phyloP scores from a whole-genome alignment of 176 grass and related monocot species.

The Bothriochloa decipiens region DNA sequence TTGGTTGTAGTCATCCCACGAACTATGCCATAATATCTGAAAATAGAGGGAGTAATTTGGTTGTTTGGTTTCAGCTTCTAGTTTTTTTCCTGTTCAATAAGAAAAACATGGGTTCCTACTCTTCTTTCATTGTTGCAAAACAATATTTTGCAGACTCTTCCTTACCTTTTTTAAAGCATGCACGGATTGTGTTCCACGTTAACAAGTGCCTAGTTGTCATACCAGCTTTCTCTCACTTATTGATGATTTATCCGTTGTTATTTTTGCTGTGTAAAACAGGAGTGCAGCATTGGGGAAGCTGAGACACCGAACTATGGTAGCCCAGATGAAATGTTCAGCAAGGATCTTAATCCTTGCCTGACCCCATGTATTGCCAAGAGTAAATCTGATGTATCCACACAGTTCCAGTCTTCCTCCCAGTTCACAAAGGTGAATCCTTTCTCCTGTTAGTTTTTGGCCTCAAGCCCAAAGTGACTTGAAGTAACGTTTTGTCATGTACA shows the following conservation, averaged over 20 bases:
- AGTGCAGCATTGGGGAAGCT: constrained; percentile 61
- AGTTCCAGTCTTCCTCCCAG: constrained; percentile 30
- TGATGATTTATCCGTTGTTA: not conserved
- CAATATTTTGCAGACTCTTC: not conserved
- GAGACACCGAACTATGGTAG: constrained; percentile 68
- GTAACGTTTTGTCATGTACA: not conserved
- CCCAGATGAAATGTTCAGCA: constrained; percentile 89
- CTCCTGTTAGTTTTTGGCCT: not conserved
- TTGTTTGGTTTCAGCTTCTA: not conserved
- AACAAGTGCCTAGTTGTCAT: not conserved
- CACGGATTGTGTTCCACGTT: not conserved
- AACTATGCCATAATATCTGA: too few species aligned
- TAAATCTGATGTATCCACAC: constrained; percentile 60
- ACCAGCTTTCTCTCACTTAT: not conserved
- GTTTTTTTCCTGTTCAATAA: not conserved
- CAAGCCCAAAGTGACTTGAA: not conserved
- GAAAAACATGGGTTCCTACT: not conserved
- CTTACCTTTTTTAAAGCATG: not conserved
- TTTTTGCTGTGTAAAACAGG: constrained; percentile 51
- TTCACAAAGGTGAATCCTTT: not conserved
- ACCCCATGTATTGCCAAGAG: constrained; percentile 81
- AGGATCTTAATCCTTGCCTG: constrained; percentile 95
- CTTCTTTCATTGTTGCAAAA: not conserved
- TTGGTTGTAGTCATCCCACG: too few species aligned
- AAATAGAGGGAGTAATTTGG: too few species aligned